A percentile compares a stretch with the other conserved stretches of the same genome.
These are phyloP conservation scores for Eucalyptus caleyi DNA, from an alignment of 345 rosid genomes.

Conservation along the genomic window DNA sequence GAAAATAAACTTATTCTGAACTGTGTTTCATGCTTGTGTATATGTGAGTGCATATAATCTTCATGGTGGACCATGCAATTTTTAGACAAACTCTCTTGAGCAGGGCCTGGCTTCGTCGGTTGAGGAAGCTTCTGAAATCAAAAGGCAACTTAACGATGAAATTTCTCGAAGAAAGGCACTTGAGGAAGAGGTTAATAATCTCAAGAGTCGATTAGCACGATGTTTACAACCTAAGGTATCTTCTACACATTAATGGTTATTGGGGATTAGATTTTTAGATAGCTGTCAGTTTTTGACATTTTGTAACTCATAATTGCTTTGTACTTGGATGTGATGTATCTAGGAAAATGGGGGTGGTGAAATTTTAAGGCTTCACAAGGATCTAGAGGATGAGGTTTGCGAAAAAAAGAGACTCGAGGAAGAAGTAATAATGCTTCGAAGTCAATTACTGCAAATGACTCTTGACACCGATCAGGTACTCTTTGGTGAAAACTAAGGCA, in stretches of 20 bases:
- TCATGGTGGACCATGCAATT: neutral
- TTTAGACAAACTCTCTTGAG: conserved; percentile 24
- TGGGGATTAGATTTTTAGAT: neutral
- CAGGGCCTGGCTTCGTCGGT: neutral
- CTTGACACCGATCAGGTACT: conserved; percentile 92
- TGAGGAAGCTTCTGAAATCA: conserved; percentile 44
- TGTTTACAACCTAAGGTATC: conserved; percentile 54
- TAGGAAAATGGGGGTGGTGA: conserved; percentile 65
- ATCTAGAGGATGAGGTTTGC: conserved; percentile 66
- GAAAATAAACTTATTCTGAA: neutral
- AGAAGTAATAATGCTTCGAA: conserved; percentile 56
- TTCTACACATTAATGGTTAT: neutral
- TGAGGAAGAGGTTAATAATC: conserved; percentile 66
- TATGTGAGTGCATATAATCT: neutral
- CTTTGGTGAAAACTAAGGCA: neutral
- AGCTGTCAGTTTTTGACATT: neutral
- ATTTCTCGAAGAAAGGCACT: conserved; percentile 58
- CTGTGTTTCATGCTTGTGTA: neutral
- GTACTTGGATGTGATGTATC: conserved; percentile 1
- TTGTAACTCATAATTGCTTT: neutral
- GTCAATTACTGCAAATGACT: conserved; percentile 78
- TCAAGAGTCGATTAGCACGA: conserved; percentile 48
- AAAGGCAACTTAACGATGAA: conserved; percentile 58
- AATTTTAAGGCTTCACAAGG: conserved; percentile 54
- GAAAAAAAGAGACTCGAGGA: conserved; percentile 83